Percentiles rank a stretch among this genome's conserved stretches.
Evolutionary conservation across 2,329 filamentous ascomycete genomes (phyloP).

Genomic region (Botrytis deweyae): DNA sequence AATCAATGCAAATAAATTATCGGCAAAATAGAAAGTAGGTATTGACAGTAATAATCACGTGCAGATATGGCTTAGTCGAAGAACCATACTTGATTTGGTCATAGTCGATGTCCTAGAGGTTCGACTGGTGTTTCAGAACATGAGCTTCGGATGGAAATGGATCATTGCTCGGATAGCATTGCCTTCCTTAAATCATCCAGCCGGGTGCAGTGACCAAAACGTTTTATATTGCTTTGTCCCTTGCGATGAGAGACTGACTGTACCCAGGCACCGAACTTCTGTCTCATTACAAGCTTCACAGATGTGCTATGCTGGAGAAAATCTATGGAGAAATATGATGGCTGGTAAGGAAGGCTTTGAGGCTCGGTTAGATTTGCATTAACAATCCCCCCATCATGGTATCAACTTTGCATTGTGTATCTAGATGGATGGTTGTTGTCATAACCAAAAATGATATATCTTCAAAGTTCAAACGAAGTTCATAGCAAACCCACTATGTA

Average conservation of each 20-base stretch:
- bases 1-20: neutral
- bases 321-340: neutral
- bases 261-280: neutral
- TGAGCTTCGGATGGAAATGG: neutral
- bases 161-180: neutral
- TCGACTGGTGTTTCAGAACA: conserved; percentile 2
- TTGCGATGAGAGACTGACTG: neutral
- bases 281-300: neutral
- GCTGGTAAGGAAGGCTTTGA: neutral
- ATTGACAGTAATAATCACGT: neutral
- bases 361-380: neutral
- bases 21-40: neutral
- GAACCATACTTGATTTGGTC: neutral
- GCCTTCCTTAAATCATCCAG: neutral
- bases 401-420: neutral
- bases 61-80: neutral
- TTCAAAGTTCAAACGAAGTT: neutral
- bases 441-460: neutral
- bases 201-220: neutral
- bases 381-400: neutral
- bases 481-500: neutral
- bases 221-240: neutral
- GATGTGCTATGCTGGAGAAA: neutral
- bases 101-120: neutral
- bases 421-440: neutral